A percentile compares a stretch with the other conserved stretches of the same genome.
Conservation (phyloP, 1,284 basidiomycete species). For the Porogramme epimiltina region DNA sequence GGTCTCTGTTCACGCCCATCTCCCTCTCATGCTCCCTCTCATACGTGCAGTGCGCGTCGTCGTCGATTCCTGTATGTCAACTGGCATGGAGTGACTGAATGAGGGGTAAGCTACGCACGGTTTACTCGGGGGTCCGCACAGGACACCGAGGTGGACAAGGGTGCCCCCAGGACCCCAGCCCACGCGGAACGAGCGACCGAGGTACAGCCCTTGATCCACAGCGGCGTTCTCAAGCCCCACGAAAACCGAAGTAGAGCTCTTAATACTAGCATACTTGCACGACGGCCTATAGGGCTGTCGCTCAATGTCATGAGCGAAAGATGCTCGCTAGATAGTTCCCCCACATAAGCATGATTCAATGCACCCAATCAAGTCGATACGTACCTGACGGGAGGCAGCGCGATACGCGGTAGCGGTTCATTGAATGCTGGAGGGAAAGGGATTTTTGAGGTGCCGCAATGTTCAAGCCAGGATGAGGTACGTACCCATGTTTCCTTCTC, state of each 20-base stretch:
- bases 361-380: slow-evolving; percentile 20
- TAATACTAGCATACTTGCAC: slow-evolving; percentile 72
- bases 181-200: slow-evolving; percentile 89
- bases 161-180: slow-evolving; percentile 87
- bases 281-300: slow-evolving; percentile 63
- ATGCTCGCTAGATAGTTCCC: slow-evolving; percentile 54
- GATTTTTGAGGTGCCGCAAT: too few species aligned
- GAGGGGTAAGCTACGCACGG: slow-evolving; percentile 41
- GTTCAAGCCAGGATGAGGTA: too few species aligned
- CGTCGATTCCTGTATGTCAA: too few species aligned
- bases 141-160: slow-evolving; percentile 74
- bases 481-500: too few species aligned
- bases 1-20: too few species aligned
- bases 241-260: slow-evolving; percentile 62
- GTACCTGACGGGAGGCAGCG: slow-evolving; percentile 65
- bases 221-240: slow-evolving; percentile 66
- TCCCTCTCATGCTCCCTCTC: too few species aligned
- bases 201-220: slow-evolving; percentile 81
- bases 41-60: too few species aligned
- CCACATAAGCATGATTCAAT: slow-evolving; percentile 16
- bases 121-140: slow-evolving; percentile 58
- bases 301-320: slow-evolving; percentile 75
- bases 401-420: slow-evolving; percentile 45
- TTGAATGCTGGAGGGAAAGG: too few species aligned
- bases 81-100: too few species aligned